Conservation (phyloP, 2,329 filamentous ascomycete species). For the Colletotrichum incanum region DNA sequence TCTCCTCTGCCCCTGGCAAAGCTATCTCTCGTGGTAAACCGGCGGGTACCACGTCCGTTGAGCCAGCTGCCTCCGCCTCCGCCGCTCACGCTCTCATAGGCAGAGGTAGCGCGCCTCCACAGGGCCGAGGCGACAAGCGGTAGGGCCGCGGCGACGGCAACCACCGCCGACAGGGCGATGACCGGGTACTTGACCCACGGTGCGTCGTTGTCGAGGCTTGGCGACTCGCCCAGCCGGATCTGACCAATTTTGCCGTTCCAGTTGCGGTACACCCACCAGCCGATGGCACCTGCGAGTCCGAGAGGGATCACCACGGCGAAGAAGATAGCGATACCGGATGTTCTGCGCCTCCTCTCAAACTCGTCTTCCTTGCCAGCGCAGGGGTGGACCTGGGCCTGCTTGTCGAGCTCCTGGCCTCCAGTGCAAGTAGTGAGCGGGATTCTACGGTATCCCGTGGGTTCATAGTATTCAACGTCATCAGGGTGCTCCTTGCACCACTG, state of each 20-base stretch:
- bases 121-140: constrained; percentile 82
- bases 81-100: constrained; percentile 65
- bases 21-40: constrained; percentile 90
- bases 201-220: constrained; percentile 76
- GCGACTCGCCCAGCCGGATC: constrained; percentile 86
- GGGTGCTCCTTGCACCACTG: constrained; percentile 74
- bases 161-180: constrained; percentile 76
- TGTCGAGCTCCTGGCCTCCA: constrained; percentile 83
- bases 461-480: constrained; percentile 82
- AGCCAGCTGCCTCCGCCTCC: constrained; percentile 68
- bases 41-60: constrained; percentile 71
- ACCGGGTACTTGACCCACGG: constrained; percentile 89
- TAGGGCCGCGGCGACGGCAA: constrained; percentile 72
- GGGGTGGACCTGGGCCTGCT: constrained; percentile 70
- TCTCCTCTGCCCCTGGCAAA: constrained; percentile 91
- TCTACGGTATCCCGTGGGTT: constrained; percentile 89
- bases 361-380: constrained; percentile 89
- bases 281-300: constrained; percentile 77
- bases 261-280: constrained; percentile 88
- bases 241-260: constrained; percentile 94
- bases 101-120: constrained; percentile 75
- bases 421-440: constrained; percentile 91
- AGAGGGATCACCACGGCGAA: constrained; percentile 87
- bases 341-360: constrained; percentile 79
- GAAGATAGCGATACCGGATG: constrained; percentile 83